Evolutionary conservation across 1,284 basidiomycete genomes (phyloP), one percentile per base, ranked within the genome.

Genomic region (Rhodotorula sp.): DNA sequence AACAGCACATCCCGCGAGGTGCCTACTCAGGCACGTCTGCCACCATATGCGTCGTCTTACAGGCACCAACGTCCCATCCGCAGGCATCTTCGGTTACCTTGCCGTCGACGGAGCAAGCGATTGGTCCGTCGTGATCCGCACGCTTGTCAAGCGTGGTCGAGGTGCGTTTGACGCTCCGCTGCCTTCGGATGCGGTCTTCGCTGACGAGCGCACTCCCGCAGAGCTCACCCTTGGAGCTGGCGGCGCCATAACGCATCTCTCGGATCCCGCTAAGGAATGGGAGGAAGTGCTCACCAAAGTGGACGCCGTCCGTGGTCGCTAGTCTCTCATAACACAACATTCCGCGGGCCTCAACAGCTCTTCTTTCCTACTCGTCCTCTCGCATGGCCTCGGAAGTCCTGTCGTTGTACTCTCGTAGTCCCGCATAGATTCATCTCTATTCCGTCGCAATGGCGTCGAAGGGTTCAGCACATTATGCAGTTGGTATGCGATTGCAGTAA

Each of bases 241-340:
- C 29, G 95, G 95, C 44, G 94, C 94, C 5, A 95, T 99, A 75
- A 98, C 95, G 11, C 93, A 92, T 51, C 84, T 97, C 22, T 97
- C 94, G 4, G 88, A 94, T 70, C 84, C 89, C 8, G 85, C 88
- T 44, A 87, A 86, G 15, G 95, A 98, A 79, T 98, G 94, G 94
- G 90, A 92, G 17, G 95, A 99, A 80, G 95, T 97, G 84, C 78
- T 89, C 27, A 85, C 88, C 27, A 98, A 98, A 79, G 85, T 94
- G 20, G 77, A 79, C 57, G 79, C 79, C 34, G 82, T 84, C 1
- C 63, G 74, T 32, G 66, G 66, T 13, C 46, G 46, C 29, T 20
- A 6, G 19, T 10, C 39, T 8, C n/a, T 44, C 48, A 9, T 49
- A 22, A 17, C 29, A 47, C 17, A 27, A 6, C 39, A 13, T 34